A percentile compares a stretch with the other conserved stretches of the same genome.
phyloP scores from a whole-genome alignment of 2,329 filamentous ascomycete species.

The Ceratocystis alfenasii region DNA sequence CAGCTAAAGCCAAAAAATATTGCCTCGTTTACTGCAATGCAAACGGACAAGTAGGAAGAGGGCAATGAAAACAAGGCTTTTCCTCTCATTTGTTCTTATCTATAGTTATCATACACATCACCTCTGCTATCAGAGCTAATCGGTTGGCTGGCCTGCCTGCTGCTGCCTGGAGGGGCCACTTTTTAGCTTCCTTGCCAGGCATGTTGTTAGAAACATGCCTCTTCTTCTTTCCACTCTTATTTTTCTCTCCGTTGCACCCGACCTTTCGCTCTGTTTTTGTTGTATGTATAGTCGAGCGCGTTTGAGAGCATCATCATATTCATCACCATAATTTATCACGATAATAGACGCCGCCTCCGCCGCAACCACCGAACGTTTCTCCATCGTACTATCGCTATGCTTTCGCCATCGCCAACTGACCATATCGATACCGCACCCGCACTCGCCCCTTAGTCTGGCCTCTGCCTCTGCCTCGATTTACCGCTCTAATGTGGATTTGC shows the following conservation, averaged over 20 bases:
- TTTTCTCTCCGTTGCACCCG: neutral
- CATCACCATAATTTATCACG: neutral
- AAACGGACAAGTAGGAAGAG: neutral
- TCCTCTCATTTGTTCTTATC: constrained; percentile 11
- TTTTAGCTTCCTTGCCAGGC: neutral
- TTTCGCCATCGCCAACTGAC: neutral
- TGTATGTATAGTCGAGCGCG: too few relatives aligned
- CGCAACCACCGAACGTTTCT: neutral
- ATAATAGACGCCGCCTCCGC: neutral
- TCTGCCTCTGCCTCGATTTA: neutral
- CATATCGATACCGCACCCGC: neutral
- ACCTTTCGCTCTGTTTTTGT: too few relatives aligned
- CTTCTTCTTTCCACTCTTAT: neutral
- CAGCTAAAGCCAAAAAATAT: neutral
- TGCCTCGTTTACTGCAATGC: constrained; percentile 5
- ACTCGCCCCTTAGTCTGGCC: neutral
- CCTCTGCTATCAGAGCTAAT: neutral
- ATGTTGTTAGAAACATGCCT: neutral
- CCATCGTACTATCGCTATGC: neutral
- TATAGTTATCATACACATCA: neutral
- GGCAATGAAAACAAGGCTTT: neutral
- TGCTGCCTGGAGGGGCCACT: neutral
- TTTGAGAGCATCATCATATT: neutral
- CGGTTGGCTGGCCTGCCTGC: neutral
- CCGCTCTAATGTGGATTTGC: neutral